Evolutionary conservation across 768 basidiomycete species (phyloP), one percentile per base, ranked within the genome.

Genomic region (Kwoniella heveanensis): DNA sequence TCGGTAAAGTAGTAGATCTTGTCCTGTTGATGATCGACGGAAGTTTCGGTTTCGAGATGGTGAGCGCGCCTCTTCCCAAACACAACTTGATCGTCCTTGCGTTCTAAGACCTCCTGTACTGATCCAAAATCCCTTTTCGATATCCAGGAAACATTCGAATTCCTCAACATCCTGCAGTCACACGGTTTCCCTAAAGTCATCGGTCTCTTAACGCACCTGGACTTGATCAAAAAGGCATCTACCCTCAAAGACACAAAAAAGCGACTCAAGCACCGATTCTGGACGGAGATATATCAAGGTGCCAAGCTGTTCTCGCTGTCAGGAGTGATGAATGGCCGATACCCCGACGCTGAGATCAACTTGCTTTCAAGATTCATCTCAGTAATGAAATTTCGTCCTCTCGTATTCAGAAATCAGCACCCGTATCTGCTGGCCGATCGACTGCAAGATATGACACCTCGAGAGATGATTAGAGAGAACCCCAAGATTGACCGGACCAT

Each of bases 121-220:
- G 13, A 48, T 44, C 1, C 37, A 13, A 21, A 24, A 17, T 19
- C 22, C 21, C 13, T 29, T 19, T 21, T 2, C 22, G 25, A 2
- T 47, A 12, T 53, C 5, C 76, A 97, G 94, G 96, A 98, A 87
- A 92, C 92, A 0, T 98, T 99, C 73, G 96, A 99, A 81, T 97
- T 98, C 69, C 88, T 99, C 59, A 98, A 97, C 71, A 88, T 97
- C 72, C 88, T 99, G 25, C 93, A 97, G 82, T 85, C 92, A 0
- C 96, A 99, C 77, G 96, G 96, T 30, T 95, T 99, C 79, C 96
- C 96, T 1, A 99, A 98, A 84, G 92, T 98, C 71, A 92, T 99
- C 66, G 95, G 96, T 60, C 81, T 99, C 62, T 89, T 99, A 51
- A 89, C 92, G 51, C 96, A 99, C 80, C 87, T 98, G 46, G 96